A percentile compares a stretch with the other conserved stretches of the same genome.
phyloP scores from a whole-genome alignment of 306 rosid genomes.

The Dalbergia cochinchinensis region DNA sequence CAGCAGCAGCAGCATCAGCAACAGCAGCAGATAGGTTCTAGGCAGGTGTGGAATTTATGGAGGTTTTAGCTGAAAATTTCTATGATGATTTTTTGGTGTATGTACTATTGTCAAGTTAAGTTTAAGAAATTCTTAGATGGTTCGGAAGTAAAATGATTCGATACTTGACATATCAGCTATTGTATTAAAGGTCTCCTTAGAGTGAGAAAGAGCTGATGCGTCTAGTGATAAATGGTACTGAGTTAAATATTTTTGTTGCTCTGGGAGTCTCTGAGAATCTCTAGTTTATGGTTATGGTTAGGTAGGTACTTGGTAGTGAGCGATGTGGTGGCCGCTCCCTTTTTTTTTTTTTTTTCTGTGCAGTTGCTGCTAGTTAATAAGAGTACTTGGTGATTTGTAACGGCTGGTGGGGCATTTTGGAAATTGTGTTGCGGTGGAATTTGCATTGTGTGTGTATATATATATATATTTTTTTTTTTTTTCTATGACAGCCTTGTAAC shows the following conservation, averaged over 20 bases:
- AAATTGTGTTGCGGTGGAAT: slow-evolving; percentile 42
- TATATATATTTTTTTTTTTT: not conserved
- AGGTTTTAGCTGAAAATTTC: slow-evolving; percentile 42
- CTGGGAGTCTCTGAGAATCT: too few relatives aligned
- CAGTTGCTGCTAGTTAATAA: not conserved
- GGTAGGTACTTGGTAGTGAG: not conserved
- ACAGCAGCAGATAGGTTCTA: slow-evolving; percentile 78
- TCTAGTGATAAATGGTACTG: too few relatives aligned
- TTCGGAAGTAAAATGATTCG: too few relatives aligned
- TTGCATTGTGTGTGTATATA: not conserved
- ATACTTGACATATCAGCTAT: too few relatives aligned
- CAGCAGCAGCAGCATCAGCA: slow-evolving; percentile 83
- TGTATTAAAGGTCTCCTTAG: too few relatives aligned
- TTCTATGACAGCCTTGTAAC: slow-evolving; percentile 46
- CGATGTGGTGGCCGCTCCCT: slow-evolving; percentile 8
- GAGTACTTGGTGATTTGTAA: slow-evolving; percentile 29
- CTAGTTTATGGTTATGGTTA: not conserved
- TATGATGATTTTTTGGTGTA: slow-evolving; percentile 37
- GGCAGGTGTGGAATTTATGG: slow-evolving; percentile 76
- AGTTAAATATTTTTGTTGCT: too few relatives aligned
- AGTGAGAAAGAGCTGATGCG: too few relatives aligned
- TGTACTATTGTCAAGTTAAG: slow-evolving; percentile 39
- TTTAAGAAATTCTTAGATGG: not conserved
- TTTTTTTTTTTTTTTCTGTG: not conserved
- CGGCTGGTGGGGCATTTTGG: slow-evolving; percentile 39